Percentiles rank a stretch among this genome's conserved stretches.
Evolutionary conservation across 257 asterid species (phyloP).

Genomic region (Plantago major): DNA sequence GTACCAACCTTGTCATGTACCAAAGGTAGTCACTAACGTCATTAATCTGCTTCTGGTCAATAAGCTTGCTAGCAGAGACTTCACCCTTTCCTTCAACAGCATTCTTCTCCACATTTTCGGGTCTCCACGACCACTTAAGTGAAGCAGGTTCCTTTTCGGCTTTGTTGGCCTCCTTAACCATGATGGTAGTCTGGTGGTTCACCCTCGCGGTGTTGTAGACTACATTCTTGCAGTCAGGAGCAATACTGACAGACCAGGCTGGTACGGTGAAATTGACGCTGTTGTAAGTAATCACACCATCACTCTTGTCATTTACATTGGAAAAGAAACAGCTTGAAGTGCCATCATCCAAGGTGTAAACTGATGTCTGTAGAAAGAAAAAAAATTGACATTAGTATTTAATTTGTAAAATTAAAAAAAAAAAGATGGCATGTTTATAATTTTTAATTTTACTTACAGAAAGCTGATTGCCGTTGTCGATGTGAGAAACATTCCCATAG

Average conservation of each 20-base stretch:
- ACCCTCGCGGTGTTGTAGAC: slow-evolving; percentile 44
- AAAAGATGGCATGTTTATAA: no score
- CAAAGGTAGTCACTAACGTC: slow-evolving; percentile 60
- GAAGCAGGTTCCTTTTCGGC: slow-evolving; percentile 29
- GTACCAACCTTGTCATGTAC: slow-evolving; percentile 77
- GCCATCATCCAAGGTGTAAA: slow-evolving; percentile 21
- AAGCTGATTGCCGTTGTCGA: slow-evolving; percentile 29
- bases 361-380: slow-evolving; percentile 23
- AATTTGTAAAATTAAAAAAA: neutral
- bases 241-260: slow-evolving; percentile 52
- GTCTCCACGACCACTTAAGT: slow-evolving; percentile 40
- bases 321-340: slow-evolving; percentile 40
- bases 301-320: slow-evolving; percentile 32
- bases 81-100: slow-evolving; percentile 20
- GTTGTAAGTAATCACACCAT: slow-evolving; percentile 25
- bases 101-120: slow-evolving; percentile 23
- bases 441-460: slow-evolving; percentile 7
- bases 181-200: slow-evolving; percentile 32
- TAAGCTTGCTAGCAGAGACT: slow-evolving; percentile 8
- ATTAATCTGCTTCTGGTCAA: slow-evolving; percentile 29
- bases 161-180: slow-evolving; percentile 25
- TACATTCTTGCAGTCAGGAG: slow-evolving; percentile 38
- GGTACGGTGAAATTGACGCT: slow-evolving; percentile 34
- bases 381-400: no score
- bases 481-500: slow-evolving; percentile 24